Evolutionary conservation across 345 rosid genomes (phyloP).

Genomic region (Hirschfeldia incana): DNA sequence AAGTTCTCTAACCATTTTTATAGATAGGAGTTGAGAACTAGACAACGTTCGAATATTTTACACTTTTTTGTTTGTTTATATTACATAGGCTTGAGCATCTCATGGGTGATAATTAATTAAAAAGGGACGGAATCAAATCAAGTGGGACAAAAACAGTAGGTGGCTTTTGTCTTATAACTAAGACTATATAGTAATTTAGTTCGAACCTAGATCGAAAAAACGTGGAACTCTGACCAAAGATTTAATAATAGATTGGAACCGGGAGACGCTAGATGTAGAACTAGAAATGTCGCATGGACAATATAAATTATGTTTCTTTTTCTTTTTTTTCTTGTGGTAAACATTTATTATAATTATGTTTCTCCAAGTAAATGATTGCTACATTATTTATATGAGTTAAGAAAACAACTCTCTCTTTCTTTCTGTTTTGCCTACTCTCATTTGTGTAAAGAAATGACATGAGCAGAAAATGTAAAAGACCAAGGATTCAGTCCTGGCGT

Average conservation of each 20-base stretch:
- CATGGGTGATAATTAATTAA: neutral
- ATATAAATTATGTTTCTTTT: neutral
- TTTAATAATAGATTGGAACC: neutral
- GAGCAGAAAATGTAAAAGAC: neutral
- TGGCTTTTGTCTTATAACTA: neutral
- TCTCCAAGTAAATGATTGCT: neutral
- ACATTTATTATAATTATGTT: neutral
- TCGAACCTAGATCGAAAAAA: neutral
- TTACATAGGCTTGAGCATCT: neutral
- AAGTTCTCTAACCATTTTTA: neutral
- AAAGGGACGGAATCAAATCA: neutral
- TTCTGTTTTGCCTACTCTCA: neutral
- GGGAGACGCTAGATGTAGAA: neutral
- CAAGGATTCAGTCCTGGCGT: neutral
- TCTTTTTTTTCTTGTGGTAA: too few relatives aligned
- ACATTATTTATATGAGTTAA: neutral
- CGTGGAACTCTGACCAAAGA: neutral
- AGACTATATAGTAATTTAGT: neutral
- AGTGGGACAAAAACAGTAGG: conserved; percentile 7
- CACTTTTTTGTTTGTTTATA: neutral
- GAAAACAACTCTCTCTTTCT: neutral
- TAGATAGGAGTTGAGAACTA: neutral
- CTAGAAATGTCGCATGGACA: neutral
- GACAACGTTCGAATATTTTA: neutral
- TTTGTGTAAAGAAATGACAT: neutral